A percentile compares a stretch with the other conserved stretches of the same genome.
phyloP scores from a whole-genome alignment of 2,329 filamentous ascomycete genomes.

The Phyllachora maydis region DNA sequence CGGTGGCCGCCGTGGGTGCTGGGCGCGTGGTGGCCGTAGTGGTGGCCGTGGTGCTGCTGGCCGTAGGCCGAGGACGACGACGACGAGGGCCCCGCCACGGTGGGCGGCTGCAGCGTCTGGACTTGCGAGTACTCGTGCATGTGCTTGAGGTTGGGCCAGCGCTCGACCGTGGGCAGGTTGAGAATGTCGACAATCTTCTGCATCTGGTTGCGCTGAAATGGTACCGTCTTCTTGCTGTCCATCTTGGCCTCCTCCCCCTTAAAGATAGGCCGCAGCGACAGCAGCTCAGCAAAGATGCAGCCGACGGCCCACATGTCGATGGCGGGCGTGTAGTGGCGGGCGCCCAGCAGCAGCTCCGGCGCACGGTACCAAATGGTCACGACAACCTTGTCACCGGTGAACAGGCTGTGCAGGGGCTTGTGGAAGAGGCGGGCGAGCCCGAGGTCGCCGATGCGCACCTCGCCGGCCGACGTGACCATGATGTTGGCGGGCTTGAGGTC shows the following conservation, averaged over 20 bases:
- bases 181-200: slow-evolving; percentile 96
- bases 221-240: slow-evolving; percentile 93
- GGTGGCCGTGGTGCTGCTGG: slow-evolving; percentile 11
- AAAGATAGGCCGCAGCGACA: slow-evolving; percentile 84
- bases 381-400: slow-evolving; percentile 90
- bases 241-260: slow-evolving; percentile 98
- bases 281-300: slow-evolving; percentile 89
- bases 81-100: too few species aligned
- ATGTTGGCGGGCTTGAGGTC: slow-evolving; percentile 98
- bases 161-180: slow-evolving; percentile 71
- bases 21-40: slow-evolving; percentile 22
- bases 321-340: slow-evolving; percentile 88
- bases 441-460: slow-evolving; percentile 87
- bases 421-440: slow-evolving; percentile 83
- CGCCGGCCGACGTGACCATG: slow-evolving; percentile 80
- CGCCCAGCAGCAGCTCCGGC: slow-evolving; percentile 78
- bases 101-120: slow-evolving; percentile 27
- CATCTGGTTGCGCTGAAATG: slow-evolving; percentile 97
- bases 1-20: slow-evolving; percentile 8
- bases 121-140: slow-evolving; percentile 80
- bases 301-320: slow-evolving; percentile 96
- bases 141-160: slow-evolving; percentile 64
- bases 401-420: slow-evolving; percentile 81
- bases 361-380: slow-evolving; percentile 99
- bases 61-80: too few species aligned